Base-by-base conservation (phyloP, 2,329 filamentous ascomycete species). In the Aspergillus puulaauensis region DNA sequence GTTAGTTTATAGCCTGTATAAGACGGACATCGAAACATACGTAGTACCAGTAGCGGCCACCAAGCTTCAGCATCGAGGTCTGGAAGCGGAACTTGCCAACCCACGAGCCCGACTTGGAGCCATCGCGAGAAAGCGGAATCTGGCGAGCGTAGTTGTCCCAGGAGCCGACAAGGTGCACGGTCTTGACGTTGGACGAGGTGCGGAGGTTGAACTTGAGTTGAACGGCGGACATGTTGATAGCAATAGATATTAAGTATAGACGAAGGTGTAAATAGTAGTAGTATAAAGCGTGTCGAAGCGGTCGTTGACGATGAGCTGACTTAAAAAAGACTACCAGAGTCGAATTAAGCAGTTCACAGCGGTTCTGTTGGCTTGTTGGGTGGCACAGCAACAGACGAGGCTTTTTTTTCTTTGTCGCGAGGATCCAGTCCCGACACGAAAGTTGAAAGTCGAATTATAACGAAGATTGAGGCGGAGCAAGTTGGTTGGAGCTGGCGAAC, bases 21-120 rank as follows among this genome's bases (percentile, higher is more conserved):
- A 12, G 17, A 39, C 27, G 41, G 27, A 35, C 37, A 24, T 21
- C 21, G 11, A 31, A 31, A 75, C 79, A 64, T 74, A 81, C 79
- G 87, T 99, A 99, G 88, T 98, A 99, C 95, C 95, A 99, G 87
- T 98, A 98, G 75, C 93, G 89, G 75, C 91, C 87, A 75, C 93
- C 92, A 69, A 91, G 83, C 82, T 93, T 88, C 70, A 98, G 85
- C 60, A 91, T 93, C 62, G 86, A 80, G 74, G 89, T 89, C 80
- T 95, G 90, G 82, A 99, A 97, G 80, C 91, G 89, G 83, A 99
- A 97, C 71, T 91, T 96, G 73, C 93, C 95, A 77, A 93, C 90
- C 92, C 93, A 98, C 68, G 90, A 90, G 73, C 92, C 92, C 57
- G 89, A 86, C 83, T 96, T 96, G 79, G 88, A 85, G 72, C 82